Conservation (phyloP, 345 rosid species). For the Salix brachista region DNA sequence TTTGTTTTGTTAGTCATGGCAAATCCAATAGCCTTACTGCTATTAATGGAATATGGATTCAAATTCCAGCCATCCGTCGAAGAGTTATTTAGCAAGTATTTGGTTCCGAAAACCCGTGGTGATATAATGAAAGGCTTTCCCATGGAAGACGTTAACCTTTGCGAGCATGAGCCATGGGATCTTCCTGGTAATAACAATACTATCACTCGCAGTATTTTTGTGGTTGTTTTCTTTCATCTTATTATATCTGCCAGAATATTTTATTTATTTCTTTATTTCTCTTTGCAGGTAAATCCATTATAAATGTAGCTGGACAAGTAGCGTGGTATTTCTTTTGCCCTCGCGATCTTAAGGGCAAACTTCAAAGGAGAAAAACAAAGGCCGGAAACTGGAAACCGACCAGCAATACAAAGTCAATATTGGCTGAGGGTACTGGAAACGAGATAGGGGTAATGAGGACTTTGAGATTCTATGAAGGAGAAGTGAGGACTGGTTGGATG, state of each 20-base stretch:
- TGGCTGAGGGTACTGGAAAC: neutral
- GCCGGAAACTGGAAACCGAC: neutral
- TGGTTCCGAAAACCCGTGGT: constrained; percentile 15
- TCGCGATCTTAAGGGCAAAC: neutral
- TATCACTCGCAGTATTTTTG: neutral
- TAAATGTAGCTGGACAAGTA: constrained; percentile 7
- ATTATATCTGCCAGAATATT: neutral
- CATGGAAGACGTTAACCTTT: constrained; percentile 37
- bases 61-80: constrained; percentile 43
- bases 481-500: constrained; percentile 1
- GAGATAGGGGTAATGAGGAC: neutral
- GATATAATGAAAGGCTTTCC: too few species aligned
- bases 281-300: neutral
- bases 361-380: neutral
- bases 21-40: neutral
- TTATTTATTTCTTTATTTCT: neutral
- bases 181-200: constrained; percentile 23
- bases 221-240: neutral
- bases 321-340: neutral
- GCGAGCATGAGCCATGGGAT: constrained; percentile 46
- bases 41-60: neutral
- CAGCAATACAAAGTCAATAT: neutral
- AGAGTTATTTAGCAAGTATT: constrained; percentile 30
- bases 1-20: neutral
- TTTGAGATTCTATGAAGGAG: neutral